A percentile compares a stretch with the other conserved stretches of the same genome.
Conservation (phyloP, 768 basidiomycete species). For the Auriscalpium orientale region DNA sequence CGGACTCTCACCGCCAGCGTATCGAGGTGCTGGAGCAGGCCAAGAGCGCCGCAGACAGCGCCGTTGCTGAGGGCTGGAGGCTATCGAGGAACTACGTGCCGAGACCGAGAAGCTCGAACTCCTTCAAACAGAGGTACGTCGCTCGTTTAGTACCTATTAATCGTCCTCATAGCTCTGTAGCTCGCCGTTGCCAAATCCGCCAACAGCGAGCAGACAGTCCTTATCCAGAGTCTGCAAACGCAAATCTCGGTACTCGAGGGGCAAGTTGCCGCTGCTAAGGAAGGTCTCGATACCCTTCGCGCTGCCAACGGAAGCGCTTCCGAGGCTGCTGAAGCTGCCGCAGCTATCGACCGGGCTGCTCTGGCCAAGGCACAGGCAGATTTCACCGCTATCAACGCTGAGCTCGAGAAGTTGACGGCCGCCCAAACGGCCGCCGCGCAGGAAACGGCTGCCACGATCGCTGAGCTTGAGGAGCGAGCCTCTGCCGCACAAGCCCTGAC, state of each 20-base stretch:
- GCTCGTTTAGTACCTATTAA: neutral
- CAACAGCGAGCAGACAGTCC: conserved; percentile 33
- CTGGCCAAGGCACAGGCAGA: conserved; percentile 58
- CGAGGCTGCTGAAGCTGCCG: conserved; percentile 39
- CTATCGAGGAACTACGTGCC: neutral
- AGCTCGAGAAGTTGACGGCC: conserved; percentile 42
- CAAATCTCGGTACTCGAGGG: conserved; percentile 45
- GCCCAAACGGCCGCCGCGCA: conserved; percentile 43
- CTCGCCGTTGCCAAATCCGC: conserved; percentile 41
- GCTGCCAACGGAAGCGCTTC: conserved; percentile 36
- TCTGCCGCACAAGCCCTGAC: conserved; percentile 36
- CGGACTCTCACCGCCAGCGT: neutral
- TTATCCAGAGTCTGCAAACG: conserved; percentile 39
- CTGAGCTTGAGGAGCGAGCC: conserved; percentile 39
- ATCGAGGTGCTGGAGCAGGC: neutral
- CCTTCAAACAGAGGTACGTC: conserved; percentile 3
- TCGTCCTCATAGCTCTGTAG: conserved; percentile 27
- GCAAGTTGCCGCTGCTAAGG: conserved; percentile 42
- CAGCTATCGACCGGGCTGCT: conserved; percentile 55
- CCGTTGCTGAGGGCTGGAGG: neutral
- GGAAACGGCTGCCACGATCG: conserved; percentile 37
- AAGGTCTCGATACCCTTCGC: conserved; percentile 44
- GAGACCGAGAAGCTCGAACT: neutral
- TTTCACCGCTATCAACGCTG: conserved; percentile 45
- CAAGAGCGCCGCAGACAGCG: neutral